Base-by-base conservation (phyloP, 2,329 filamentous ascomycete genomes). In the Diaporthe sp. region DNA sequence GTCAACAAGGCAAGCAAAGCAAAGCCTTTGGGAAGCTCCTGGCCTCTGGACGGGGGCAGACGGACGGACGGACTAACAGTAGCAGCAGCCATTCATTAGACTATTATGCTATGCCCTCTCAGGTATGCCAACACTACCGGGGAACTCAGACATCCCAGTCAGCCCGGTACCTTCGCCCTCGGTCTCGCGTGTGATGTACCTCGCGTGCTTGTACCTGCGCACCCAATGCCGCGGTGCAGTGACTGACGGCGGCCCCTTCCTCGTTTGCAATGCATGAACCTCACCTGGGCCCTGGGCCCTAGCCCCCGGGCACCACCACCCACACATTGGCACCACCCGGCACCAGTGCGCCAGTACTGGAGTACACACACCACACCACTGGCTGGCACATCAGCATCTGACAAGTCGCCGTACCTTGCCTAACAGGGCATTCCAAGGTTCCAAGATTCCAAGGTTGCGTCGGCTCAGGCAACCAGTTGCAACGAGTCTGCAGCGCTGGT, bases 391-490 rank as follows among this genome's bases (percentile, higher is more conserved):
- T 33, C 52, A 55, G 52, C 52, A 55, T 68, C 47, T 40, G 64
- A 52, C 64, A 67, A 67, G 45, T 52, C 30, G 47, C 30, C 47
- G 47, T 54, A 40, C 64, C 64, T 68, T 38, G 12, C 42, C 61
- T 68, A 68, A 38, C 64, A 68, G 64, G 64, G 64, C 33, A 68
- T 68, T 40, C 64, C 64, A 68, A 33, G 64, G 45, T 52, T 40
- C 42, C 64, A 67, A 52, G 45, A 42, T 68, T 68, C 22, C 45
- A 52, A 52, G 45, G 64, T 50, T 38, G 42, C 45, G 35, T 67
- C 42, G 64, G 64, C 45, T 67, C 45, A 50, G 64, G 64, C 64
- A 67, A 67, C 64, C 64, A 67, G 64, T 68, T 68, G 64, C 33
- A 68, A 40, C 47, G 64, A 54, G 64, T 30, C 64, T 68, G 64